phyloP scores from a whole-genome alignment of 1,284 basidiomycete genomes.

The Trichosporon coremiiforme region DNA sequence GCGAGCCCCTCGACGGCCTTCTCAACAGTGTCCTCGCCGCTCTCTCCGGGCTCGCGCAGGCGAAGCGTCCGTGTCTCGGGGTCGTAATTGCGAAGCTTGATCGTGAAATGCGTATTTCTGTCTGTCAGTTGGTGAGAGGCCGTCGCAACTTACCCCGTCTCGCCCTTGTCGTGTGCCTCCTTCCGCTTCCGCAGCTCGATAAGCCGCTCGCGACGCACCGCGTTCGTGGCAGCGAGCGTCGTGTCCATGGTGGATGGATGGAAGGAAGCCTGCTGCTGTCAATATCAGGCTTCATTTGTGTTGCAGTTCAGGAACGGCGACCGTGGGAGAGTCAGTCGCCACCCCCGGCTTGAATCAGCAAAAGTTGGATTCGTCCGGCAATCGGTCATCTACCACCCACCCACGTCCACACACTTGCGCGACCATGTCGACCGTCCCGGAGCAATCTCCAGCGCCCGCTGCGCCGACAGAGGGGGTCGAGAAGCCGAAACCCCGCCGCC shows the following conservation, averaged over 20 bases:
- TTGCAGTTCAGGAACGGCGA: constrained; percentile 22
- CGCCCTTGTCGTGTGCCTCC: constrained; percentile 61
- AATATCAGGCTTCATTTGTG: not conserved
- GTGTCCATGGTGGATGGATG: constrained; percentile 58
- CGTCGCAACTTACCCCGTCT: constrained; percentile 28
- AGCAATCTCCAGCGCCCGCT: constrained; percentile 37
- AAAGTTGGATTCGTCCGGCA: constrained; percentile 28
- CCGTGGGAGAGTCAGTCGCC: constrained; percentile 38
- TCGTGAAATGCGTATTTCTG: constrained; percentile 61
- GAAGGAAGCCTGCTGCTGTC: not conserved
- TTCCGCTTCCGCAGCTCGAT: constrained; percentile 78
- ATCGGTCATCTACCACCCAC: constrained; percentile 5
- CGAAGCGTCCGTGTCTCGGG: constrained; percentile 74
- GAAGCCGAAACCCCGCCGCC: constrained; percentile 42
- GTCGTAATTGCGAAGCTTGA: constrained; percentile 82
- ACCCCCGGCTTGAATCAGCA: constrained; percentile 19
- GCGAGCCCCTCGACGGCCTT: constrained; percentile 79
- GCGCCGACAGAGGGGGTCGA: constrained; percentile 41
- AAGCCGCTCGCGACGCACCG: constrained; percentile 82
- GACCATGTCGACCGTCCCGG: constrained; percentile 23
- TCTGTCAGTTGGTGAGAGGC: not conserved
- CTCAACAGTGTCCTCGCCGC: constrained; percentile 78
- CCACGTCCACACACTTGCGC: not conserved
- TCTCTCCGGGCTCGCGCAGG: constrained; percentile 64
- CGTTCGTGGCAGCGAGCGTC: constrained; percentile 79